These are phyloP conservation scores for Phytopythium mirpurense DNA, from an alignment of 352 stramenopile species.

Conservation along the genomic window DNA sequence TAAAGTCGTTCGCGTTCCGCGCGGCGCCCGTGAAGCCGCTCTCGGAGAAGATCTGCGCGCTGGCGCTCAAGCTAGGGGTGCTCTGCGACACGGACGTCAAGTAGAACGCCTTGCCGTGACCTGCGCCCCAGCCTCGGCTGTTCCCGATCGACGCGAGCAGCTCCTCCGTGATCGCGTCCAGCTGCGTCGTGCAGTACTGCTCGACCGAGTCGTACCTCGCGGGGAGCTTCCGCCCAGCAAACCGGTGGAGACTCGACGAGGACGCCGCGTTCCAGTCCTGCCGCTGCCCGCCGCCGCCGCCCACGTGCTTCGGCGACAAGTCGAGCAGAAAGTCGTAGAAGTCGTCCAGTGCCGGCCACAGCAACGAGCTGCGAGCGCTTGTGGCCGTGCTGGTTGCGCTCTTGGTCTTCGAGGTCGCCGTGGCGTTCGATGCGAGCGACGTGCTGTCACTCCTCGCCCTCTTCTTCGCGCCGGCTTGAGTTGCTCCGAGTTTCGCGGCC, in stretches of 20 bases:
- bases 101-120: constrained; percentile 19
- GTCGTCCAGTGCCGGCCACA: constrained; percentile 71
- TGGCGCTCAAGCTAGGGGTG: constrained; percentile 19
- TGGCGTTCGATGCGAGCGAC: neutral
- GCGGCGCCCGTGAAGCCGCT: constrained; percentile 55
- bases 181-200: constrained; percentile 53
- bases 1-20: constrained; percentile 41
- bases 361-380: constrained; percentile 30
- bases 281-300: constrained; percentile 20
- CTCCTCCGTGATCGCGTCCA: constrained; percentile 69
- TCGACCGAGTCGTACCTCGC: constrained; percentile 36
- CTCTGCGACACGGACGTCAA: constrained; percentile 67
- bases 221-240: constrained; percentile 30
- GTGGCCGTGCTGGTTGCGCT: neutral
- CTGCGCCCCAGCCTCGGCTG: constrained; percentile 32
- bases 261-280: constrained; percentile 4
- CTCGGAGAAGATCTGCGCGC: constrained; percentile 56
- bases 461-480: constrained; percentile 7
- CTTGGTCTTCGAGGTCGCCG: neutral
- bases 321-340: constrained; percentile 77
- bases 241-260: constrained; percentile 24
- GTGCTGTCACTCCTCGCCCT: constrained; percentile 5
- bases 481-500: neutral
- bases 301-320: constrained; percentile 41
- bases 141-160: constrained; percentile 48